These are phyloP conservation scores for Vigna hirtella DNA, from an alignment of 306 rosid genomes.

Conservation along the genomic window DNA sequence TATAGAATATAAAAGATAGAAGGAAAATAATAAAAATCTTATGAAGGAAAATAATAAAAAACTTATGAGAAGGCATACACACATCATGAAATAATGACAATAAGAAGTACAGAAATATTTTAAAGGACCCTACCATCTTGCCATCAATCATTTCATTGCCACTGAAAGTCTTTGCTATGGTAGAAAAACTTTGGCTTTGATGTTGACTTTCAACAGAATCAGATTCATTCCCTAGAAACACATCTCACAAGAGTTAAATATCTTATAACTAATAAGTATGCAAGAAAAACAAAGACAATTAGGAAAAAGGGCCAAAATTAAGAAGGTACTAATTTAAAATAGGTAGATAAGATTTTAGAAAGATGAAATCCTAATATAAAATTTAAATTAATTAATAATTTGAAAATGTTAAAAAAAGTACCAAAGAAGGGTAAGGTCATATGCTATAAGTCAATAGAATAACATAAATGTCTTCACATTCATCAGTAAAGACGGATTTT, in stretches of 20 bases:
- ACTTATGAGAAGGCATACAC: background rate
- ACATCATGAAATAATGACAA: slow-evolving; percentile 16
- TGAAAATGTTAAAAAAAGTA: background rate
- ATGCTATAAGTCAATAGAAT: background rate
- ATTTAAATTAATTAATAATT: background rate
- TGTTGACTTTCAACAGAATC: slow-evolving; percentile 49
- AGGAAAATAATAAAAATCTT: background rate
- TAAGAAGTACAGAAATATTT: slow-evolving; percentile 25
- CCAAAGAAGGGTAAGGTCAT: background rate
- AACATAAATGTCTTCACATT: background rate
- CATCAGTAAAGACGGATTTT: background rate
- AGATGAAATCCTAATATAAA: background rate
- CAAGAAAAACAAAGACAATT: background rate
- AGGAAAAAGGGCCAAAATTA: background rate
- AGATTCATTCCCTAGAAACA: slow-evolving; percentile 64
- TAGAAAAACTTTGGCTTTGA: slow-evolving; percentile 56
- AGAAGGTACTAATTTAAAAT: background rate
- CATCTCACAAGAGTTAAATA: slow-evolving; percentile 25
- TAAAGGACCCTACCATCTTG: slow-evolving; percentile 67
- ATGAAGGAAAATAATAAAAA: background rate
- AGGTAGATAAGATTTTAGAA: background rate
- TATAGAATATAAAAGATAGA: slow-evolving; percentile 26
- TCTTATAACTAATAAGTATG: slow-evolving; percentile 7
- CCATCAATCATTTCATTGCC: slow-evolving; percentile 74
- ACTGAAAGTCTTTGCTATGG: slow-evolving; percentile 64